Evolutionary conservation across 1,284 basidiomycete species (phyloP).

Genomic region (Heliocybe sulcata): DNA sequence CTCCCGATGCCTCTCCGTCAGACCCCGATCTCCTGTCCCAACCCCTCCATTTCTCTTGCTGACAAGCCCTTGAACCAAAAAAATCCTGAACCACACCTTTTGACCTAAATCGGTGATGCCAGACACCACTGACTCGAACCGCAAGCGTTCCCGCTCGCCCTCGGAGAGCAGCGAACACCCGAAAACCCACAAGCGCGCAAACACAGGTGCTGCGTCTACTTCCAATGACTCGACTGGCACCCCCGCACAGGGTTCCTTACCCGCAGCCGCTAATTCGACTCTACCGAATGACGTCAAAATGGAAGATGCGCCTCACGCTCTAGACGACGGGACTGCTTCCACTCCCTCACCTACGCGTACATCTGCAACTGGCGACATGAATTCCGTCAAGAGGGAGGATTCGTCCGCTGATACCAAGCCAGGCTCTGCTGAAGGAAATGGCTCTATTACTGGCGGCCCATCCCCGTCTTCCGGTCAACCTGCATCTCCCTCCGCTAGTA

Average conservation of each 20-base stretch:
- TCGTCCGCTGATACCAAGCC: neutral
- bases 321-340: conserved; percentile 45
- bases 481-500: conserved; percentile 58
- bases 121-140: conserved; percentile 65
- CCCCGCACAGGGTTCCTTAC: conserved; percentile 30
- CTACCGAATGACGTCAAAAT: conserved; percentile 49
- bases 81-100: conserved; percentile 22
- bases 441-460: conserved; percentile 38
- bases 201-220: conserved; percentile 57
- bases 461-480: conserved; percentile 22
- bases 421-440: conserved; percentile 12
- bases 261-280: conserved; percentile 31
- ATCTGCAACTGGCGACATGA: conserved; percentile 17
- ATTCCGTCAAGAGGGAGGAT: neutral
- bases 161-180: conserved; percentile 68
- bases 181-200: conserved; percentile 75
- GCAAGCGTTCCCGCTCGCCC: conserved; percentile 80
- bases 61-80: conserved; percentile 16
- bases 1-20: conserved; percentile 23
- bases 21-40: conserved; percentile 21
- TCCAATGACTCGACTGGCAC: conserved; percentile 49
- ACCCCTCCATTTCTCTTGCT: conserved; percentile 18
- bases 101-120: conserved; percentile 54
- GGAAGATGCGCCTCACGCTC: conserved; percentile 34
- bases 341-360: conserved; percentile 37